A percentile compares a stretch with the other conserved stretches of the same genome.
These are phyloP conservation scores for Penicillium desertorum DNA, from an alignment of 495 filamentous ascomycete genomes.

Conservation along the genomic window DNA sequence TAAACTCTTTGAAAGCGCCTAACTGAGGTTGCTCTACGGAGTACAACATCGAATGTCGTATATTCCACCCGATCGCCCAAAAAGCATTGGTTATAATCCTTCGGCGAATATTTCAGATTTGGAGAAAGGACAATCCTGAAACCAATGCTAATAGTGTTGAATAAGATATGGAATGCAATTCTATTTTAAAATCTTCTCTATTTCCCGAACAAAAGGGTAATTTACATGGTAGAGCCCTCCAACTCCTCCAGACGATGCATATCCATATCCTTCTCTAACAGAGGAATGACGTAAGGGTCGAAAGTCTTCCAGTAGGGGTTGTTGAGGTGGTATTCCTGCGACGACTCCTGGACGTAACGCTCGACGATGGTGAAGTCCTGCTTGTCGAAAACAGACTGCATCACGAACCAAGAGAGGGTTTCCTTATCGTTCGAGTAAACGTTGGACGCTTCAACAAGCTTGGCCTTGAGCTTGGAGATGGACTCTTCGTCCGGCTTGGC, in stretches of 20 bases:
- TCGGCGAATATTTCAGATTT: background rate
- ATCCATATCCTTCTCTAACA: constrained; percentile 65
- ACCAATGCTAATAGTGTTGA: background rate
- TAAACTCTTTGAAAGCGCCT: background rate
- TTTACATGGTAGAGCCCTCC: constrained; percentile 19
- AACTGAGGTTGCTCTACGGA: background rate
- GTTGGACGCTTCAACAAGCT: constrained; percentile 64
- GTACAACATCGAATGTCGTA: background rate
- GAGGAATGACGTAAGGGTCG: constrained; percentile 62
- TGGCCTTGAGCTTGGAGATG: constrained; percentile 62
- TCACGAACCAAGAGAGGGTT: constrained; percentile 65
- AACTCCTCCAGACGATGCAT: constrained; percentile 60
- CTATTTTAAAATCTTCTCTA: background rate
- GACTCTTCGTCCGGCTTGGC: constrained; percentile 59
- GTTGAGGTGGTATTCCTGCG: constrained; percentile 61
- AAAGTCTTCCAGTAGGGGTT: constrained; percentile 73
- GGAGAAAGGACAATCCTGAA: background rate
- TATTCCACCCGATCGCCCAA: background rate
- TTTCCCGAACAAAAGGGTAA: background rate
- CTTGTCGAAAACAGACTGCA: constrained; percentile 63
- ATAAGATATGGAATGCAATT: background rate
- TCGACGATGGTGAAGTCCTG: constrained; percentile 70
- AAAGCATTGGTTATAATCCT: background rate
- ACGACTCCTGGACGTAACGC: constrained; percentile 58
- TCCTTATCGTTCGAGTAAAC: constrained; percentile 67